Evolutionary conservation across 345 rosid species (phyloP).

Genomic region (Eucalyptus cloeziana): DNA sequence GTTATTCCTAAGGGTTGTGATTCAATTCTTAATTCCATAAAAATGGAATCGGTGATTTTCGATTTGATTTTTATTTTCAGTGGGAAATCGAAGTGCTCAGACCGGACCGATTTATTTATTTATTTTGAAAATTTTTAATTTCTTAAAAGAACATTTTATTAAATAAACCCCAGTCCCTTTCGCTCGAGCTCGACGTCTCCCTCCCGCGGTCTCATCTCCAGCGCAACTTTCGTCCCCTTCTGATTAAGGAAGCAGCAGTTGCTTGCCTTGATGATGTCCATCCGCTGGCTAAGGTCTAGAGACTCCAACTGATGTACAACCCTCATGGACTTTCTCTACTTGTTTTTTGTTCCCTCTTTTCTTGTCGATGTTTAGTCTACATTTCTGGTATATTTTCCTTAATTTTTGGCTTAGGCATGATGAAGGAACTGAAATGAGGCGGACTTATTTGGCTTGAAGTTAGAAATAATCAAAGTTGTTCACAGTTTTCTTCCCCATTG

Average conservation of each 20-base stretch:
- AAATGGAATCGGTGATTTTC: fast-evolving
- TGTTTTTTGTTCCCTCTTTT: neutral
- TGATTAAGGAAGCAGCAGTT: neutral
- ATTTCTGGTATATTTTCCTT: neutral
- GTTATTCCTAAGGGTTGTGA: fast-evolving
- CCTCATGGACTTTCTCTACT: neutral
- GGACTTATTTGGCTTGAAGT: neutral
- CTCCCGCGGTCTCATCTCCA: neutral
- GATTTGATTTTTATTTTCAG: fast-evolving
- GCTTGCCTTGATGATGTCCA: neutral
- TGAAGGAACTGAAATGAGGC: neutral
- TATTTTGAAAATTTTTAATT: no score
- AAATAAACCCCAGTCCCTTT: neutral
- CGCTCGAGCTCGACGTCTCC: neutral
- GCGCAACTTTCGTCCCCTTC: neutral
- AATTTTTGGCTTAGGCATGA: neutral
- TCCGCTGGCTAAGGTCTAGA: neutral
- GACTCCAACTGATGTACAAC: neutral
- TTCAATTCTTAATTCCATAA: fast-evolving
- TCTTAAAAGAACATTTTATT: no score
- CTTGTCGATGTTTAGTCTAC: neutral
- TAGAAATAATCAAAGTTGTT: no score
- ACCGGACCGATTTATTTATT: fast-evolving
- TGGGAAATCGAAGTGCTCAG: fast-evolving
- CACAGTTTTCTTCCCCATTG: fast-evolving